Base-by-base conservation (phyloP, 1,284 basidiomycete genomes). In the Cryptococcus sp. region DNA sequence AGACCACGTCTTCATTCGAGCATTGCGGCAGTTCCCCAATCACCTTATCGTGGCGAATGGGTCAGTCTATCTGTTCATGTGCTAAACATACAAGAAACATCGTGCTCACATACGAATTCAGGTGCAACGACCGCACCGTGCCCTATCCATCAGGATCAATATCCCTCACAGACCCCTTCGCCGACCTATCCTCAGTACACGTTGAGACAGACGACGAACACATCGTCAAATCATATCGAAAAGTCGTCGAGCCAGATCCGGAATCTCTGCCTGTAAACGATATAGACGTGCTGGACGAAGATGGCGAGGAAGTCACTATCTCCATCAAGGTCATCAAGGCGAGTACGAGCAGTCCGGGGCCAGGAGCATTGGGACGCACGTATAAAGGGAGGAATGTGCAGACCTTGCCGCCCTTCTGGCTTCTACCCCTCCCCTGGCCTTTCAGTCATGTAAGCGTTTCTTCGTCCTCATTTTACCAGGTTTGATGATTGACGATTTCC, bases 11-110 rank as follows among this genome's bases (percentile, higher is more conserved):
- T 97, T 97, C 74, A 86, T 89, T 67, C 84, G 88, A 62, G 89
- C 88, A 1, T 80, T 97, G 30, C 62, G 81, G 0, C 77, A 80
- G 20, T 97, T 97, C 75, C 79, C 85, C 22, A 82, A 86, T 50
- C 82, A 93, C 42, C 81, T 85, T 55, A 85, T 97, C 61, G 92
- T 92, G 62, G 93, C 91, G 4, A 96, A 95, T 76, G 85, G 88
- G 86, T 88, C 65, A 63, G 85, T 80, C 30, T 43, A 30, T 25
- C 49, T 57, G 38, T 47, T 38, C 42, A 35, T 45, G 46, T 50
- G 27, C 17, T 20, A 47, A 20, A 49, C 46, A 16, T 30, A 20
- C 16, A 17, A 35, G 2, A 42, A 6, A 19, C 13, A 3, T 25
- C 3, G 2, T 4, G n/a, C 47, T 55, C 19, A 25, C 43, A 38